Conservation (phyloP, 345 rosid species). For the Combretum micranthum region DNA sequence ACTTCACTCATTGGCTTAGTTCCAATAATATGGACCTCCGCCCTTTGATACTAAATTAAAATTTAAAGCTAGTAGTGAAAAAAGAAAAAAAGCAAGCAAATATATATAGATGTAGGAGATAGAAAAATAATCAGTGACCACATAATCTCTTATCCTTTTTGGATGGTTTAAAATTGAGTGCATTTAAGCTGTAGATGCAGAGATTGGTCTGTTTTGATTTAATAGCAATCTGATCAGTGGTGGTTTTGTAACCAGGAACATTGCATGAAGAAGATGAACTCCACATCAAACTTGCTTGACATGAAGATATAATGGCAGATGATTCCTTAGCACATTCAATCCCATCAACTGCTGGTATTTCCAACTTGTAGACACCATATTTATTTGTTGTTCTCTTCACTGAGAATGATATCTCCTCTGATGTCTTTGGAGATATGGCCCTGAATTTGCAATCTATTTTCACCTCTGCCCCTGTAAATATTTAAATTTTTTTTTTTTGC, state of each 20-base stretch:
- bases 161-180: slow-evolving; percentile 71
- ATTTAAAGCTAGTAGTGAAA: too few relatives aligned
- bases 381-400: slow-evolving; percentile 85
- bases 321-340: slow-evolving; percentile 57
- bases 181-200: slow-evolving; percentile 72
- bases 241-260: slow-evolving; percentile 71
- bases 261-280: slow-evolving; percentile 55
- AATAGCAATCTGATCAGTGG: slow-evolving; percentile 63
- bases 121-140: slow-evolving; percentile 10
- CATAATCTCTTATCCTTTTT: slow-evolving; percentile 52
- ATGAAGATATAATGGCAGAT: slow-evolving; percentile 51
- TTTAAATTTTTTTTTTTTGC: neutral
- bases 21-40: too few relatives aligned
- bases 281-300: slow-evolving; percentile 64
- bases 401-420: slow-evolving; percentile 58
- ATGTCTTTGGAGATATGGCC: slow-evolving; percentile 48
- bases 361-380: slow-evolving; percentile 65
- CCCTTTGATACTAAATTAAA: too few relatives aligned
- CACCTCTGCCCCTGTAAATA: slow-evolving; percentile 67
- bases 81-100: too few relatives aligned
- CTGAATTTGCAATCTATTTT: slow-evolving; percentile 72
- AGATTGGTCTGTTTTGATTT: slow-evolving; percentile 55
- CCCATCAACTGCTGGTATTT: slow-evolving; percentile 72
- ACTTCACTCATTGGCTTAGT: too few relatives aligned
- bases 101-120: too few relatives aligned